Conservation (phyloP, 805 yeast genomes). For the Barnettozyma wickerhamii region DNA sequence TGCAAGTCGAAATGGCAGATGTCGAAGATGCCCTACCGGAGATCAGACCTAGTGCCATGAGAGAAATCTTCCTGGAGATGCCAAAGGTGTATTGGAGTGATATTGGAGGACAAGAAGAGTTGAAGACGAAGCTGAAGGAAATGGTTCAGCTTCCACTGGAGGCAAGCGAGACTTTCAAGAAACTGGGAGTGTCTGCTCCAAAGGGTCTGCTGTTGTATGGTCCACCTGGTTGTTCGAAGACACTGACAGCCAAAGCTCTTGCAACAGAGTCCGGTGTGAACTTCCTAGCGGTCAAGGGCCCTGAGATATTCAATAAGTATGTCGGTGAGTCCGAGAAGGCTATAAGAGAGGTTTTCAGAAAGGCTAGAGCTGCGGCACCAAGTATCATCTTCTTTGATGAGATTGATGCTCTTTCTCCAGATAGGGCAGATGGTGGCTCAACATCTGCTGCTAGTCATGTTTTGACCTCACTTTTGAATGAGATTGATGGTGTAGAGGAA, state of each 20-base stretch:
- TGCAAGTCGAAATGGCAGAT: slow-evolving; percentile 51
- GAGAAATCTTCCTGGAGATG: slow-evolving; percentile 90
- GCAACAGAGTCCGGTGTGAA: slow-evolving; percentile 95
- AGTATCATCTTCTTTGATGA: slow-evolving; percentile 94
- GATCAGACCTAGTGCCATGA: slow-evolving; percentile 95
- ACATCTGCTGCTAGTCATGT: slow-evolving; percentile 80
- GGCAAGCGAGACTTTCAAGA: slow-evolving; percentile 69
- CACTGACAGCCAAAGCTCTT: slow-evolving; percentile 89
- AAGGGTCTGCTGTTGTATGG: slow-evolving; percentile 92
- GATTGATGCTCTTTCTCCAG: slow-evolving; percentile 86
- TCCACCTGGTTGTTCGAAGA: slow-evolving; percentile 98
- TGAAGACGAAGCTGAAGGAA: slow-evolving; percentile 78
- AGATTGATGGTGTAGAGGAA: slow-evolving; percentile 96
- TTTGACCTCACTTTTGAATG: slow-evolving; percentile 84
- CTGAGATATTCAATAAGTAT: slow-evolving; percentile 90
- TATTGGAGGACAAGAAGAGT: slow-evolving; percentile 89
- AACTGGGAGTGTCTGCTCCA: slow-evolving; percentile 84
- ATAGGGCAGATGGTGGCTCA: slow-evolving; percentile 56
- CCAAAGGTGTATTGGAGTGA: slow-evolving; percentile 93
- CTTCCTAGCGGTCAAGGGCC: slow-evolving; percentile 94
- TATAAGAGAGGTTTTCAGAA: slow-evolving; percentile 86
- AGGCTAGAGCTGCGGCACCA: slow-evolving; percentile 94
- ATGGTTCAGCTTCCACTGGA: slow-evolving; percentile 90
- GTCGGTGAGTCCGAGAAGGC: slow-evolving; percentile 96
- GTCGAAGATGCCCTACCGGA: slow-evolving; percentile 69